These are phyloP conservation scores for Yamadazyma conglobata DNA, from an alignment of 1,139 yeast species.

Conservation along the genomic window DNA sequence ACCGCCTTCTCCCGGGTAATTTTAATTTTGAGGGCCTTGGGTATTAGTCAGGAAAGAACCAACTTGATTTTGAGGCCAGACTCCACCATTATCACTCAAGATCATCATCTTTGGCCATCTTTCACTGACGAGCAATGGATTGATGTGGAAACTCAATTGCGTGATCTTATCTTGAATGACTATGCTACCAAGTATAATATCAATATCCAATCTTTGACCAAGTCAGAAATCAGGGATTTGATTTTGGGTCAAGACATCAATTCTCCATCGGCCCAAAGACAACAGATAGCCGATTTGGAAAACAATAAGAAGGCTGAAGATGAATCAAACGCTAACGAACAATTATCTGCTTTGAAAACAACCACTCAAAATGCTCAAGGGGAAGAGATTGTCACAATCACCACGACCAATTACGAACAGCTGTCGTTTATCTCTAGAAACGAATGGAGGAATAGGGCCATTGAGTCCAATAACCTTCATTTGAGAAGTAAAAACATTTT, in stretches of 20 bases:
- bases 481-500: slow-evolving; percentile 75
- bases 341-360: slow-evolving; percentile 75
- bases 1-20: slow-evolving; percentile 92
- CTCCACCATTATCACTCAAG: slow-evolving; percentile 61
- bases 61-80: slow-evolving; percentile 77
- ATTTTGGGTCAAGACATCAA: slow-evolving; percentile 91
- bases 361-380: slow-evolving; percentile 92
- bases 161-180: slow-evolving; percentile 83
- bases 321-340: slow-evolving; percentile 26
- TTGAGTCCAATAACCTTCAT: slow-evolving; percentile 71
- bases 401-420: slow-evolving; percentile 87
- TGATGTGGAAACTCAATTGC: slow-evolving; percentile 77
- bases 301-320: slow-evolving; percentile 26
- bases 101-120: slow-evolving; percentile 92
- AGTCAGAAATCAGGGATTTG: slow-evolving; percentile 88
- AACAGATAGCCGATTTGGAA: slow-evolving; percentile 76
- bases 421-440: slow-evolving; percentile 77
- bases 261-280: slow-evolving; percentile 83
- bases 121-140: slow-evolving; percentile 89
- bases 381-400: slow-evolving; percentile 90
- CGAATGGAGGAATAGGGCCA: slow-evolving; percentile 90
- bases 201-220: slow-evolving; percentile 83
- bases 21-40: slow-evolving; percentile 73
- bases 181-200: slow-evolving; percentile 84
- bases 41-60: slow-evolving; percentile 73